Conservation (phyloP, 2,329 filamentous ascomycete genomes). For the Pyrenophora graminea region DNA sequence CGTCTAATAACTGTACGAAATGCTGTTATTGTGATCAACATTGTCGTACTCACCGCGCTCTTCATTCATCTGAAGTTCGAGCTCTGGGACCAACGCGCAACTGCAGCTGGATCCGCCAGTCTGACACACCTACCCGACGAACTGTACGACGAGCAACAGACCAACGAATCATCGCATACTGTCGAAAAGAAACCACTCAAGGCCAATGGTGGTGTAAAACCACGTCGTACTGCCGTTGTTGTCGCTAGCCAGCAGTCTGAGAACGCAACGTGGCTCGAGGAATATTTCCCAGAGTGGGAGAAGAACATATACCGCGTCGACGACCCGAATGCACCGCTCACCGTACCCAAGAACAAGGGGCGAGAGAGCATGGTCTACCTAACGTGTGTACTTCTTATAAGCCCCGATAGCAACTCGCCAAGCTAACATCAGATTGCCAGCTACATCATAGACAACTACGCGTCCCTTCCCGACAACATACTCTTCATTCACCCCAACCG, state of each 20-base stretch:
- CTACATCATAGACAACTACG: constrained; percentile 50
- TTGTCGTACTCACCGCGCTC: constrained; percentile 32
- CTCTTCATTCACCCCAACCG: constrained; percentile 50
- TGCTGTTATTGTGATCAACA: constrained; percentile 26
- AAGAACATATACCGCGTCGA: constrained; percentile 52
- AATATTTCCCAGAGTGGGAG: constrained; percentile 46
- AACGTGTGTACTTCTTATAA: constrained; percentile 41
- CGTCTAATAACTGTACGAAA: constrained; percentile 36
- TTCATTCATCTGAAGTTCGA: constrained; percentile 38
- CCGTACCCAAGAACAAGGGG: constrained; percentile 54
- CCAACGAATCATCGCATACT: constrained; percentile 8
- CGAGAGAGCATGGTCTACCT: constrained; percentile 57
- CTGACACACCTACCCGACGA: constrained; percentile 21
- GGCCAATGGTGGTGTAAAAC: constrained; percentile 15
- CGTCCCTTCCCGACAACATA: constrained; percentile 46
- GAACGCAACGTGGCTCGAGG: constrained; percentile 48
- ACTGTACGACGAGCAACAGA: constrained; percentile 17
- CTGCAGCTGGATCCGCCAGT: constrained; percentile 12
- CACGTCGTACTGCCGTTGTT: constrained; percentile 40
- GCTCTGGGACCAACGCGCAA: constrained; percentile 26
- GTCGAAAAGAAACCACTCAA: constrained; percentile 16
- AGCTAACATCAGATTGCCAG: constrained; percentile 27
- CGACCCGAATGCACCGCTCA: constrained; percentile 43
- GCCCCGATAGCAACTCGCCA: neutral
- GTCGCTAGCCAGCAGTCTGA: constrained; percentile 47